Conservation (phyloP, 1,284 basidiomycete species). For the Ganoderma boninense region DNA sequence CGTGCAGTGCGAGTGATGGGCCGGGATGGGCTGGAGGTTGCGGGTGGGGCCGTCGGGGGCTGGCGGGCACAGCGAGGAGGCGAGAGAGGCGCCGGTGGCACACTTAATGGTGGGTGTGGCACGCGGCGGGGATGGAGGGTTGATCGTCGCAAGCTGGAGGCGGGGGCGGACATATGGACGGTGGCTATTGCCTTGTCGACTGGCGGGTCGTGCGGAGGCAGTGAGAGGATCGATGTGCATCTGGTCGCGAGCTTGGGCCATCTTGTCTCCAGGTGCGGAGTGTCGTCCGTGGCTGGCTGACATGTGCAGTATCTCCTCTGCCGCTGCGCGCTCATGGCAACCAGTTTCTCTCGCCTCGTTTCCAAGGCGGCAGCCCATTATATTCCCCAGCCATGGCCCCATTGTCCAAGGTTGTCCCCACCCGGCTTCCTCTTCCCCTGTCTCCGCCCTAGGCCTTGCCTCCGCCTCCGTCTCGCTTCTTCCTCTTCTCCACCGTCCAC, state of each 20-base stretch:
- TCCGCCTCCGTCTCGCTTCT: not conserved
- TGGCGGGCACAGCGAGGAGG: not conserved
- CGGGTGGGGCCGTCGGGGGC: not conserved
- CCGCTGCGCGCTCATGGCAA: conserved; percentile 38
- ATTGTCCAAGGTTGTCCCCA: conserved; percentile 41
- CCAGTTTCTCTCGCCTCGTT: conserved; percentile 42
- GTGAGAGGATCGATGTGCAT: conserved; percentile 20
- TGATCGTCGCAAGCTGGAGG: conserved; percentile 19
- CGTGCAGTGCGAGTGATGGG: not conserved
- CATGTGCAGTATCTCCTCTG: conserved; percentile 29
- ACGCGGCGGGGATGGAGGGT: conserved; percentile 10
- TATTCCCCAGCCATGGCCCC: conserved; percentile 35
- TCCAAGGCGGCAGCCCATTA: conserved; percentile 40
- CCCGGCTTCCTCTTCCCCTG: conserved; percentile 31
- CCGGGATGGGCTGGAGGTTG: not conserved
- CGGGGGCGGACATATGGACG: not conserved
- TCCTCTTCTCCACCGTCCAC: conserved; percentile 36
- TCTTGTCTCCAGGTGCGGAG: conserved; percentile 14
- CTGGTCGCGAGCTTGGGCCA: not conserved
- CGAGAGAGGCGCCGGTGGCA: not conserved
- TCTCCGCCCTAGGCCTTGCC: not conserved
- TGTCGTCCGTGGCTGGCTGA: conserved; percentile 10
- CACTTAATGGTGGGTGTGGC: not conserved
- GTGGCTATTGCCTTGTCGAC: conserved; percentile 13
- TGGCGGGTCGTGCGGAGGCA: conserved; percentile 5